Base-by-base conservation (phyloP, 148 eudicot species). In the Cornus kousa region DNA sequence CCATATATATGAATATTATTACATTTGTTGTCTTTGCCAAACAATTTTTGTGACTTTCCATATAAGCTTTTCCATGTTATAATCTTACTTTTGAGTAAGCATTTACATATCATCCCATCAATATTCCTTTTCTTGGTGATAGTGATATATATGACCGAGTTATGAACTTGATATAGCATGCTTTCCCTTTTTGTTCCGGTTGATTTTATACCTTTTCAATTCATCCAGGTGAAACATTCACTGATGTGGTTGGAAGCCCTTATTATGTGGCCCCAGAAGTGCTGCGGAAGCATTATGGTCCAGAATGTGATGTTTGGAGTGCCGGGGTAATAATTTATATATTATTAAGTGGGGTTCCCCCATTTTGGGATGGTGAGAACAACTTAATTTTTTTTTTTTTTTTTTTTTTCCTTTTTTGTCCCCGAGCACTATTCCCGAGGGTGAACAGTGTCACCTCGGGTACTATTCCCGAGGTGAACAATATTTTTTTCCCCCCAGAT, bases 201-300 rank as follows among this genome's bases (percentile, higher is more conserved):
- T 62, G 48, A 55, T 19, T 62, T 62, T 62, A 62, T 17, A 3
- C 24, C 23, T n/a, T n/a, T 37, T 74, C 28, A 33, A 19, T 67
- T 39, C 69, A 39, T 76, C 73, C 80, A 86, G 88, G 86, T 74
- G 88, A 86, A 74, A 86, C 68, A 65, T 86, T 86, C 62, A 69
- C 77, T 7, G 88, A 86, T 75, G 83, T 80, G 69, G 85, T 82
- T 66, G 88, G 88, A 60, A 86, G 86, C 77, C 86, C 88, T 65
- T 86, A 86, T 74, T 86, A 86, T 78, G 85, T 86, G 79, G 86
- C 88, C 37, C 86, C 88, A 16, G 86, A 86, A 77, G 88, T 82
- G 60, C 37, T 86, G 68, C 81, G 82, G 72, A 83, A 83, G 77
- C 73, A 55, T 65, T 86, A 86, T 75, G 88, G 85, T 71, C 77